A percentile compares a stretch with the other conserved stretches of the same genome.
Conservation (phyloP, 805 yeast genomes). For the Yarrowia porcina region DNA sequence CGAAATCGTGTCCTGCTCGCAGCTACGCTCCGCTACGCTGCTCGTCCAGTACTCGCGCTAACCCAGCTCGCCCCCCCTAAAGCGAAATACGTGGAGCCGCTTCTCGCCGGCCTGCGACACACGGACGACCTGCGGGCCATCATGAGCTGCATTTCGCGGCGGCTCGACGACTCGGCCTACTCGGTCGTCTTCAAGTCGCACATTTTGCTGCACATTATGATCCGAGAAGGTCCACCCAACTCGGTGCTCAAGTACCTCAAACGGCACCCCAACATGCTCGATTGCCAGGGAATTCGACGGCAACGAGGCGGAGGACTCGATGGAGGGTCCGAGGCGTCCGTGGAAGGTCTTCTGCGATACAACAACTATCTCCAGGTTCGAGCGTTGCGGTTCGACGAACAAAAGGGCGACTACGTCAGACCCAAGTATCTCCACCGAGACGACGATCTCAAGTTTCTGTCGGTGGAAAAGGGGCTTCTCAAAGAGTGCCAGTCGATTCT, state of each 20-base stretch:
- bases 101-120: constrained; percentile 57
- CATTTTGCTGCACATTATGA: constrained; percentile 82
- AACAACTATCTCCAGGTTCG: constrained; percentile 66
- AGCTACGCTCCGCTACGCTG: too few relatives aligned
- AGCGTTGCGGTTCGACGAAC: constrained; percentile 62
- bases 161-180: constrained; percentile 84
- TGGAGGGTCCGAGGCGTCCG: constrained; percentile 36
- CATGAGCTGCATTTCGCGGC: constrained; percentile 56
- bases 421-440: constrained; percentile 48
- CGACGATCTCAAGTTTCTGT: constrained; percentile 59
- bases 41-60: constrained; percentile 34
- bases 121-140: constrained; percentile 65
- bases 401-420: constrained; percentile 63
- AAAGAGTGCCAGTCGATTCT: constrained; percentile 85
- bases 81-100: constrained; percentile 92
- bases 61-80: constrained; percentile 89
- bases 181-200: constrained; percentile 83
- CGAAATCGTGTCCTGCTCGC: too few relatives aligned
- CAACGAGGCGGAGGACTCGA: constrained; percentile 29
- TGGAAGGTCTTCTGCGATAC: constrained; percentile 54
- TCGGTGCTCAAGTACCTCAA: constrained; percentile 63
- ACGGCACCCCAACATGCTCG: constrained; percentile 50
- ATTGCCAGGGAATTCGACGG: constrained; percentile 35
- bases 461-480: constrained; percentile 75
- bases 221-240: constrained; percentile 83